Percentiles rank a stretch among this genome's conserved stretches.
These are phyloP conservation scores for Pseudonitzschia delicatissima DNA, from an alignment of 108 stramenopile genomes.

Conservation along the genomic window DNA sequence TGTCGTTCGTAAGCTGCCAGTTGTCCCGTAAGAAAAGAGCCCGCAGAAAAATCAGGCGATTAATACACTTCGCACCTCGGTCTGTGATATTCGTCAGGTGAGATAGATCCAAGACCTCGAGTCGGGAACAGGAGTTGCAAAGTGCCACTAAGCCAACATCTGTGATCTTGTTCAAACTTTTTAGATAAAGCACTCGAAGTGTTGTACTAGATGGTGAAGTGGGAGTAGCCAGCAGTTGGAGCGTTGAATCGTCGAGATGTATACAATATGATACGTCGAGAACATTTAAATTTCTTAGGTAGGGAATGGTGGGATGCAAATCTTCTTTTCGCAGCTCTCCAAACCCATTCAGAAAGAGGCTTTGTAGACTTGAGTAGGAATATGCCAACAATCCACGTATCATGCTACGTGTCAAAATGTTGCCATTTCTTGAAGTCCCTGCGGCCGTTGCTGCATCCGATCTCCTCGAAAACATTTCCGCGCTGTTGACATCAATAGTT, in stretches of 20 bases:
- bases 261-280: slow-evolving; percentile 53
- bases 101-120: slow-evolving; percentile 62
- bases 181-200: slow-evolving; percentile 62
- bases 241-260: slow-evolving; percentile 52
- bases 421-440: neutral
- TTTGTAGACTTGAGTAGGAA: slow-evolving; percentile 45
- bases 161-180: slow-evolving; percentile 41
- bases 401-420: slow-evolving; percentile 20
- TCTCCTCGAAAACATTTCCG: neutral
- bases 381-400: slow-evolving; percentile 44
- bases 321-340: slow-evolving; percentile 36
- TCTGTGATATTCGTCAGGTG: slow-evolving; percentile 49
- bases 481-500: slow-evolving; percentile 40
- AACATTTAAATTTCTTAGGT: slow-evolving; percentile 42
- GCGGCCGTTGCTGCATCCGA: neutral
- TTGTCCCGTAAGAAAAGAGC: slow-evolving; percentile 65
- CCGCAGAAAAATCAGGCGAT: slow-evolving; percentile 41
- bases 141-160: slow-evolving; percentile 52
- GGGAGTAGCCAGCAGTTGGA: slow-evolving; percentile 38
- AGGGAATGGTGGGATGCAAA: slow-evolving; percentile 46
- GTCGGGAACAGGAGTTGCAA: slow-evolving; percentile 33
- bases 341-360: slow-evolving; percentile 57
- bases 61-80: slow-evolving; percentile 41
- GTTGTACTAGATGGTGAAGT: slow-evolving; percentile 20
- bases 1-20: slow-evolving; percentile 49